Percentiles rank a stretch among this genome's conserved stretches.
Conservation (phyloP, 768 basidiomycete genomes). For the Rhizopogon sp. region DNA sequence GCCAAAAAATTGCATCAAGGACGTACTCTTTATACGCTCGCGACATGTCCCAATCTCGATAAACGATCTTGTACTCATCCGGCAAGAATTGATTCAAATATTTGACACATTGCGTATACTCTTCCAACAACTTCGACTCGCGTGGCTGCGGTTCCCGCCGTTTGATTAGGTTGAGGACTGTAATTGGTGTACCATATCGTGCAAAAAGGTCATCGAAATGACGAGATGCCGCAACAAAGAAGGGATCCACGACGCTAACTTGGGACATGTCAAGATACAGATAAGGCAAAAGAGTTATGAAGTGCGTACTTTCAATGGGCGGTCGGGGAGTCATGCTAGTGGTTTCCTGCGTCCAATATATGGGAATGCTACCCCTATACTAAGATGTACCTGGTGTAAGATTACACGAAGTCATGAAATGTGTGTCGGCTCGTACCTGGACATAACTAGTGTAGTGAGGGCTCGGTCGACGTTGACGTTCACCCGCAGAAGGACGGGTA, state of each 20-base stretch:
- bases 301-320: slow-evolving; percentile 84
- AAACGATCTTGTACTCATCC: slow-evolving; percentile 77
- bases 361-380: slow-evolving; percentile 93
- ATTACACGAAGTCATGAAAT: background rate
- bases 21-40: slow-evolving; percentile 89
- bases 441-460: slow-evolving; percentile 95
- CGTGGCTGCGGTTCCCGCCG: slow-evolving; percentile 71
- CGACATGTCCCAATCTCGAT: slow-evolving; percentile 96
- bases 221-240: slow-evolving; percentile 85
- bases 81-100: slow-evolving; percentile 97
- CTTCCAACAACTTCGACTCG: slow-evolving; percentile 85
- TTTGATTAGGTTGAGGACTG: slow-evolving; percentile 94
- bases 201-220: slow-evolving; percentile 91
- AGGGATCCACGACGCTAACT: slow-evolving; percentile 95
- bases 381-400: slow-evolving; percentile 19
- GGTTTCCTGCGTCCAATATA: slow-evolving; percentile 95
- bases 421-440: slow-evolving; percentile 44
- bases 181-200: slow-evolving; percentile 86
- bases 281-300: background rate
- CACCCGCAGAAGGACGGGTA: slow-evolving; percentile 27
- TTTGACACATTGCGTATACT: slow-evolving; percentile 86
- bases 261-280: slow-evolving; percentile 5
- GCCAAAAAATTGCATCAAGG: slow-evolving; percentile 1
- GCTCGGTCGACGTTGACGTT: slow-evolving; percentile 51
- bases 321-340: slow-evolving; percentile 89